Evolutionary conservation across 768 basidiomycete species (phyloP), one percentile per base, ranked within the genome.

Genomic region (Leccinum subgranulosum): DNA sequence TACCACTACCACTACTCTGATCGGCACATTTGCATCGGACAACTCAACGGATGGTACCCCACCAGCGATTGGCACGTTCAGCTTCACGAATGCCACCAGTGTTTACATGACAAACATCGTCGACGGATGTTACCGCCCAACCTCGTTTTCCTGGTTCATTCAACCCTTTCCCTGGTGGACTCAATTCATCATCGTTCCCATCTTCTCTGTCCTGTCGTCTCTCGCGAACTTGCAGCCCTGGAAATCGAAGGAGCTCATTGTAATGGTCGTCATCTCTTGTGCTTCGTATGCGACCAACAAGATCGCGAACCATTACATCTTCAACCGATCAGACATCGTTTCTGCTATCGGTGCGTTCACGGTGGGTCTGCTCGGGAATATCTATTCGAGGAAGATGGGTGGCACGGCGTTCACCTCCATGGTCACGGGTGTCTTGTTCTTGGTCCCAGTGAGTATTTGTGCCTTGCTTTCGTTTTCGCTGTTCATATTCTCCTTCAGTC

Each of bases 331-430:
- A 5, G 92, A 94, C 64, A 76, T 93, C 47, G 90, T 92, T 17
- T 90, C 88, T 54, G 88, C 89, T 10, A 90, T 93, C 65, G 92
- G 91, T 1, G 90, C 91, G 17, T 92, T 92, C 62, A 88, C 86
- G 1, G 85, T 90, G 19, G 90, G 90, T 21, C 60, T 92, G 28
- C 74, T 92, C 19, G 91, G 90, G 3, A 92, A 92, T 64, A 71
- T 88, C 2, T 92, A 92, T 70, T 92, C 91, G 41, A 80, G 91
- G 48, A 84, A 83, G 68, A 86, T 90, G 81, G 82, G 87, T 8
- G 92, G 91, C 8, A 93, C 91, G 4, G 92, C 92, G 19, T 94
- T 94, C 73, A 92, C 91, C 10, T 86, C 86, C 2, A 94, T 94
- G 92, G 90, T 93, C 41, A 89, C 92, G 25, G 92, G 91, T 39